These are phyloP conservation scores for Fraxinus dipetala DNA, from an alignment of 305 asterid genomes.

Conservation along the genomic window DNA sequence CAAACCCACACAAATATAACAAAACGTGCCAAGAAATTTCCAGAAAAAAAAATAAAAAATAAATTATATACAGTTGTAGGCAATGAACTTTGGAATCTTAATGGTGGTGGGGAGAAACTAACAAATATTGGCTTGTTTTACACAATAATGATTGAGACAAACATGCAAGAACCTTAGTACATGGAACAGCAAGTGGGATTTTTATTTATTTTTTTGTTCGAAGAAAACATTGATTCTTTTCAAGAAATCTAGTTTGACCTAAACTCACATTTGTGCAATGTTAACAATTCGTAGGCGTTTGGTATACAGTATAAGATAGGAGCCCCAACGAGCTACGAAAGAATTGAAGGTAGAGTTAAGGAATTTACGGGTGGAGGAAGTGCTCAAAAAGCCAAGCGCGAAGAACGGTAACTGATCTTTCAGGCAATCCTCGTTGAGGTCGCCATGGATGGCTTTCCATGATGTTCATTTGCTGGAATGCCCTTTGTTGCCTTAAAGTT, in stretches of 20 bases:
- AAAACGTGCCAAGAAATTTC: conserved; percentile 25
- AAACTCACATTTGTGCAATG: background rate
- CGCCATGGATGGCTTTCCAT: conserved; percentile 91
- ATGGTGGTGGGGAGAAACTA: conserved; percentile 32
- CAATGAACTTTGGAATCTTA: conserved; percentile 29
- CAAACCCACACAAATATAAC: conserved; percentile 36
- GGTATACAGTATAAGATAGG: background rate
- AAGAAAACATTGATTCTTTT: conserved; percentile 24
- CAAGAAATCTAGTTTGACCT: conserved; percentile 16
- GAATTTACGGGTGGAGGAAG: conserved; percentile 84
- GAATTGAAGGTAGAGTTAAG: background rate
- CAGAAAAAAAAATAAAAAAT: background rate
- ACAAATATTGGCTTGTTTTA: conserved; percentile 33
- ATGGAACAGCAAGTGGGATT: conserved; percentile 25
- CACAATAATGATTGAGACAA: conserved; percentile 41
- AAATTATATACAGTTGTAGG: background rate
- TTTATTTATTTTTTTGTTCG: conserved; percentile 9
- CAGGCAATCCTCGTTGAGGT: conserved; percentile 88
- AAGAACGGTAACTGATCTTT: conserved; percentile 79
- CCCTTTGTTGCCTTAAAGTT: conserved; percentile 71
- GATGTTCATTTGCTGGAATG: conserved; percentile 71
- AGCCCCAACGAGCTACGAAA: background rate
- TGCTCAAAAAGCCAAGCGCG: conserved; percentile 98
- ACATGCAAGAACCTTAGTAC: conserved; percentile 21
- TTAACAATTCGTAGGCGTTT: background rate